phyloP scores from a whole-genome alignment of 2,329 filamentous ascomycete species.

The Penicillium sp. region DNA sequence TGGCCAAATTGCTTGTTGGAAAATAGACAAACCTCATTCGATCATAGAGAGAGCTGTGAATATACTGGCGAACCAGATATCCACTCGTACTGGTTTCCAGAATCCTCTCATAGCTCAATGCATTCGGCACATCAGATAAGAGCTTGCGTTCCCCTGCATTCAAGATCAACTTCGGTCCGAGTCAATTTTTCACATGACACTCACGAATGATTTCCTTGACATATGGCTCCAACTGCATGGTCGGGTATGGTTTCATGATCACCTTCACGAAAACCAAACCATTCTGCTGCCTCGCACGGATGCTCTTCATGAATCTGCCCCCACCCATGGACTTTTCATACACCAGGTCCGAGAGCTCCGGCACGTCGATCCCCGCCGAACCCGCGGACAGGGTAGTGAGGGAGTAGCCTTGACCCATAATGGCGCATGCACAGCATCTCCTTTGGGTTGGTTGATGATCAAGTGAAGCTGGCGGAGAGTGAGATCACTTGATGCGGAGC shows the following conservation, averaged over 20 bases:
- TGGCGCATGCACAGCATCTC: slow-evolving; percentile 33
- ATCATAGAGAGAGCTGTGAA: slow-evolving; percentile 96
- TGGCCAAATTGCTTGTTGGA: background rate
- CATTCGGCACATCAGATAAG: slow-evolving; percentile 80
- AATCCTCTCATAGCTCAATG: slow-evolving; percentile 80
- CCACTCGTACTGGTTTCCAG: slow-evolving; percentile 88
- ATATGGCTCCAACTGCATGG: slow-evolving; percentile 73
- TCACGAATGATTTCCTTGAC: slow-evolving; percentile 68
- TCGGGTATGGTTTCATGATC: slow-evolving; percentile 82
- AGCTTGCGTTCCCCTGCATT: slow-evolving; percentile 66
- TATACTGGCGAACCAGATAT: slow-evolving; percentile 87
- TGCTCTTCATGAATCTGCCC: slow-evolving; percentile 93
- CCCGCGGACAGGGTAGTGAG: slow-evolving; percentile 86
- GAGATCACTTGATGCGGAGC: slow-evolving; percentile 18
- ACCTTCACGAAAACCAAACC: slow-evolving; percentile 92
- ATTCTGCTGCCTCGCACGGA: slow-evolving; percentile 82
- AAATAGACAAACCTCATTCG: slow-evolving; percentile 56
- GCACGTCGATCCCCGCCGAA: slow-evolving; percentile 86
- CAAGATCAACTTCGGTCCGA: slow-evolving; percentile 15
- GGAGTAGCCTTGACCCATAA: slow-evolving; percentile 96
- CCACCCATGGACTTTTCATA: slow-evolving; percentile 91
- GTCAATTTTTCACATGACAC: slow-evolving; percentile 27
- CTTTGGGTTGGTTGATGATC: slow-evolving; percentile 1
- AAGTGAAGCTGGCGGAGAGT: slow-evolving; percentile 3
- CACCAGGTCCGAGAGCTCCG: slow-evolving; percentile 80